Base-by-base conservation (phyloP, 164 flowering plant species). In the Magnolia sinica region DNA sequence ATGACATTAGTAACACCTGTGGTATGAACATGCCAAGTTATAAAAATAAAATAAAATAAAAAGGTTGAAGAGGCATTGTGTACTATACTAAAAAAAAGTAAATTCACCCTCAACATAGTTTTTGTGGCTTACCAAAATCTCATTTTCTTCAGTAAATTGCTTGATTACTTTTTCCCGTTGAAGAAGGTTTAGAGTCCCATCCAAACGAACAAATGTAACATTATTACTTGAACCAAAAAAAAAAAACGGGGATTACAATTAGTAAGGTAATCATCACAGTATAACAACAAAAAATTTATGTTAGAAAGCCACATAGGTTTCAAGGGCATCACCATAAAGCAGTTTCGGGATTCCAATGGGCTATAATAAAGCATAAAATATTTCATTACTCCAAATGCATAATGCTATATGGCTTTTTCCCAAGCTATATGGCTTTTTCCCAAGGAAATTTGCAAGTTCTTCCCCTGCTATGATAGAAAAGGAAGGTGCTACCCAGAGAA, bases 111-210 rank as follows among this genome's bases (percentile, higher is more conserved):
- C 8, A 70, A 8, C 16, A 8, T 8, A 18, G 27, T 50, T 7
- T 24, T n/a, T 24, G 18, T 7, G 55, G 82, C 89, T 65, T 29
- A 96, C 99, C 92, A 86, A 70, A 79, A 91, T 90, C 79, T 81
- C 78, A 77, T 79, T 83, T 58, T 94, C 97, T 78, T 94, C 97
- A n/a, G 97, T 89, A 76, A 96, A 96, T 79, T 89, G 86, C 73
- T 88, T 90, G 69, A 96, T 81, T 2, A 96, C 98, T 84, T 82
- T 91, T 82, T 96, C 98, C 8, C 98, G 89, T 77, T 96, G 97
- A 76, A 89, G 94, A 79, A 86, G 99, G 82, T 76, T 96, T 50
- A 96, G 85, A 51, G 98, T 92, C 68, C 99, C 98, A 87, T 96
- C 99, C 67, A 96, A 70, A 51, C 99, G 98, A 76, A 91, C 77